A percentile compares a stretch with the other conserved stretches of the same genome.
These are phyloP conservation scores for Cinnamomum chago DNA, from an alignment of 164 flowering plant genomes.

Conservation along the genomic window DNA sequence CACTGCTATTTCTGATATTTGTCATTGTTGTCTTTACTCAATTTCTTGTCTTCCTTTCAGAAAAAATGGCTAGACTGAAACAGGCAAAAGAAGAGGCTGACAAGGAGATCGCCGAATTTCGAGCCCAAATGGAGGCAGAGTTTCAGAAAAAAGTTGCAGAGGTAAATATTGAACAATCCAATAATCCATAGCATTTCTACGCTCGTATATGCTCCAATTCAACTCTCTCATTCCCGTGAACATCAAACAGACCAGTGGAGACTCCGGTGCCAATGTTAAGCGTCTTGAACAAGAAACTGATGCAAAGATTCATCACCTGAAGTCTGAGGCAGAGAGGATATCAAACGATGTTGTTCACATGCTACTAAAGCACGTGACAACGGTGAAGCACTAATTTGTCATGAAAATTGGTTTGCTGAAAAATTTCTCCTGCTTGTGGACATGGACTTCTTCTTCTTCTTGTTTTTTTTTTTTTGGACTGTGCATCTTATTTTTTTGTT, in stretches of 20 bases:
- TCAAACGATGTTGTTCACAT: slow-evolving; percentile 69
- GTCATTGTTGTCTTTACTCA: too few species aligned
- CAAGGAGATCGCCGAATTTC: slow-evolving; percentile 52
- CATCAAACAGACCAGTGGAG: slow-evolving; percentile 76
- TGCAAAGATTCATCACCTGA: slow-evolving; percentile 57
- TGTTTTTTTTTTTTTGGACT: background rate
- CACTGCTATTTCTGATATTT: background rate
- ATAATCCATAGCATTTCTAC: background rate
- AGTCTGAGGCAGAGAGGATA: slow-evolving; percentile 47
- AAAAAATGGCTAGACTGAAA: slow-evolving; percentile 58
- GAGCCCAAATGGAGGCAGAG: slow-evolving; percentile 54
- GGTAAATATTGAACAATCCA: slow-evolving; percentile 22
- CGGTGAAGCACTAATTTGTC: slow-evolving; percentile 53
- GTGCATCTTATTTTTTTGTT: too few species aligned
- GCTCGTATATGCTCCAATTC: background rate
- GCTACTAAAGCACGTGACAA: slow-evolving; percentile 80
- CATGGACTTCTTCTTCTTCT: background rate
- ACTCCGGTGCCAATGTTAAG: slow-evolving; percentile 88
- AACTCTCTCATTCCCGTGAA: background rate
- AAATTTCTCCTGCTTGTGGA: background rate
- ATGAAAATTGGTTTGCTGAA: background rate
- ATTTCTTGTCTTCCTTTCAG: slow-evolving; percentile 24
- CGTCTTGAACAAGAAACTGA: slow-evolving; percentile 84
- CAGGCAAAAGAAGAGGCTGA: slow-evolving; percentile 83
- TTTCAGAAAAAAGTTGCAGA: slow-evolving; percentile 58